Conservation (phyloP, 345 rosid species). For the Eutrema yunnanense region DNA sequence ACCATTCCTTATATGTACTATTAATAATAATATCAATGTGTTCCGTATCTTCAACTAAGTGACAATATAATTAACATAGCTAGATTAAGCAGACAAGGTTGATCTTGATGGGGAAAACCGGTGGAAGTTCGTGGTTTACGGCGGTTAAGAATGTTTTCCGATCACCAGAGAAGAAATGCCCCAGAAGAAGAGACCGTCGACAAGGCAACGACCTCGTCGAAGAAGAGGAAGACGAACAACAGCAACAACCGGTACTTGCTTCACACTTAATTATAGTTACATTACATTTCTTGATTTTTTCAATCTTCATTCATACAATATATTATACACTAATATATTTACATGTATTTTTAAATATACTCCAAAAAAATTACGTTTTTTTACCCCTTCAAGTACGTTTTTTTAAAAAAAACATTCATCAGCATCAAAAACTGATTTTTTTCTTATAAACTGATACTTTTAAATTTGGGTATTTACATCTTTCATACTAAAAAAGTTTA, state of each 20-base stretch:
- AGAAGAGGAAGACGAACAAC: slow-evolving; percentile 52
- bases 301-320: background rate
- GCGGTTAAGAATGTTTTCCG: slow-evolving; percentile 68
- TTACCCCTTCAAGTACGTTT: background rate
- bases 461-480: background rate
- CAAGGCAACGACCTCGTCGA: background rate
- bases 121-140: slow-evolving; percentile 68
- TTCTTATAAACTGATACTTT: background rate
- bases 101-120: slow-evolving; percentile 45
- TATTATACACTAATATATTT: background rate
- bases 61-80: background rate
- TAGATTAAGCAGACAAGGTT: background rate
- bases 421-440: background rate
- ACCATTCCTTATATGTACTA: background rate
- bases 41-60: background rate
- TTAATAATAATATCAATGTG: background rate
- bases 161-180: slow-evolving; percentile 47
- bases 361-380: background rate
- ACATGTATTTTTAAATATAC: background rate
- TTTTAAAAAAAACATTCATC: background rate
- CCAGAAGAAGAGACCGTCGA: slow-evolving; percentile 39
- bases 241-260: slow-evolving; percentile 26
- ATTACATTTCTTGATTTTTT: background rate
- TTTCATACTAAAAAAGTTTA: background rate
- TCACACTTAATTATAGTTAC: background rate